Conservation (phyloP, 1,139 yeast species). For the Candida sp. region DNA sequence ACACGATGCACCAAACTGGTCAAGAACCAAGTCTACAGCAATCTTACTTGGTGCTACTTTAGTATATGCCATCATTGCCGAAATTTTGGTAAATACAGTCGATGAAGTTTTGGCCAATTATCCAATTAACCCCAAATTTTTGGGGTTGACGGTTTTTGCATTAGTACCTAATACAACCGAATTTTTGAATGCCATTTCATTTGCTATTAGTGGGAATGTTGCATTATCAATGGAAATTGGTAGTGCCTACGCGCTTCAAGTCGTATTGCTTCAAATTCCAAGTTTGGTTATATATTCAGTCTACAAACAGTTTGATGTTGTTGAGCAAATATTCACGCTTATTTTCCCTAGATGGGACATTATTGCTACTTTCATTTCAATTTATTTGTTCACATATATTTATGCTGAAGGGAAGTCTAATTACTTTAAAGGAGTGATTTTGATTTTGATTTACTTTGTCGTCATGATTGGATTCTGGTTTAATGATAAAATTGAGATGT, state of each 20-base stretch:
- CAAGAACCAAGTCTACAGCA: constrained; percentile 78
- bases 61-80: constrained; percentile 90
- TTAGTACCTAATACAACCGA: constrained; percentile 97
- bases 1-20: constrained; percentile 98
- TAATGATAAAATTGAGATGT: constrained; percentile 38
- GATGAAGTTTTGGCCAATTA: constrained; percentile 78
- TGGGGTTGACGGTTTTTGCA: constrained; percentile 93
- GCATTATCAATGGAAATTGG: constrained; percentile 98
- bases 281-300: constrained; percentile 80
- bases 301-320: constrained; percentile 30
- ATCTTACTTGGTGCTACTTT: constrained; percentile 83
- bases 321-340: constrained; percentile 66
- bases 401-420: constrained; percentile 97
- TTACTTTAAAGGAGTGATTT: constrained; percentile 91
- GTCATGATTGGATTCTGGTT: constrained; percentile 82
- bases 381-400: constrained; percentile 85
- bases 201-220: constrained; percentile 94
- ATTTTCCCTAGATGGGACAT: constrained; percentile 97
- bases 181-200: constrained; percentile 93
- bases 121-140: constrained; percentile 83
- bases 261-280: constrained; percentile 93
- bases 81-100: constrained; percentile 89
- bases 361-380: constrained; percentile 80
- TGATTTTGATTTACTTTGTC: constrained; percentile 75
- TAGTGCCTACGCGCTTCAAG: constrained; percentile 95